Evolutionary conservation across 192 early-diverging fungal genomes (phyloP).

Genomic region (Backusella psychrophila): DNA sequence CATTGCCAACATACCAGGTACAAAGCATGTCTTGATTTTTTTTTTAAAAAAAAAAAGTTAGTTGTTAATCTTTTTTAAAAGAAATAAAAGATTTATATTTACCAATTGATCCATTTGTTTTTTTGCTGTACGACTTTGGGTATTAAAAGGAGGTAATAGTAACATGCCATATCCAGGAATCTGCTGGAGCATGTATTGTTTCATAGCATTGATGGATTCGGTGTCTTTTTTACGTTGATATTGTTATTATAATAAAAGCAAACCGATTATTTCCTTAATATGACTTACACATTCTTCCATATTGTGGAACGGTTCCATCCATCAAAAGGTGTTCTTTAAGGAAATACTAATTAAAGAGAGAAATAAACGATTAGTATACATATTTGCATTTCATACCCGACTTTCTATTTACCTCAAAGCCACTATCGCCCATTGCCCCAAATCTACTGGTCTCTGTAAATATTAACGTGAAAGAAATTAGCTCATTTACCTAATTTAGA

Average conservation of each 20-base stretch:
- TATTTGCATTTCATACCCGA: not conserved
- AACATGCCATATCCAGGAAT: conserved; percentile 19
- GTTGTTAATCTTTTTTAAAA: not conserved
- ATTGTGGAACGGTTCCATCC: conserved; percentile 32
- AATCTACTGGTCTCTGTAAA: conserved; percentile 22
- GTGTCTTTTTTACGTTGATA: conserved; percentile 20
- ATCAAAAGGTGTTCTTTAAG: conserved; percentile 55
- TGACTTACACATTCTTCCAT: conserved; percentile 39
- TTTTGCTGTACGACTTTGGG: not conserved
- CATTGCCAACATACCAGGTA: conserved; percentile 54
- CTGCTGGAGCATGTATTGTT: conserved; percentile 25
- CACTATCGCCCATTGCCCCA: conserved; percentile 53
- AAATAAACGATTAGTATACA: not conserved
- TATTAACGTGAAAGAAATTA: conserved; percentile 38
- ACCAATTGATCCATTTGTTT: conserved; percentile 35
- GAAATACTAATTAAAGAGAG: conserved; percentile 41
- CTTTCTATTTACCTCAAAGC: conserved; percentile 50
- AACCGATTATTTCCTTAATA: not conserved
- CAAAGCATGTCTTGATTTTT: conserved; percentile 45
- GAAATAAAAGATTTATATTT: not conserved
- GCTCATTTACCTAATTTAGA: conserved; percentile 45
- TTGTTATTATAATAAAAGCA: not conserved
- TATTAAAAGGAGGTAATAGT: conserved; percentile 21
- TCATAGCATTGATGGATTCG: conserved; percentile 33
- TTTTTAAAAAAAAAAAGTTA: not conserved